Conservation (phyloP, 306 rosid genomes). For the Alnus rubra region DNA sequence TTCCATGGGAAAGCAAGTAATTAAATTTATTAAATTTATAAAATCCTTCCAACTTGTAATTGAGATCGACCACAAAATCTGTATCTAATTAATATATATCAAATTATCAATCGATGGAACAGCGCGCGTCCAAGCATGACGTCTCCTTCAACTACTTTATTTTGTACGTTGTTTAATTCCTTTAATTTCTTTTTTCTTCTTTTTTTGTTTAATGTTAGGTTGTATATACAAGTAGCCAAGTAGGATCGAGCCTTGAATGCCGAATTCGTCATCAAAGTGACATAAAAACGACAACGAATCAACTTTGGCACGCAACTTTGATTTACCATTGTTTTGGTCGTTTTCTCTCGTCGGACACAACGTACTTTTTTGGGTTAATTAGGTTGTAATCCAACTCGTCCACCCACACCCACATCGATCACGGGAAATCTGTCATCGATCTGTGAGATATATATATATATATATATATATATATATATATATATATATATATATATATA, state of each 20-base stretch:
- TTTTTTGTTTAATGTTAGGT: not conserved
- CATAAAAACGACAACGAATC: slow-evolving; percentile 45
- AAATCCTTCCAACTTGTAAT: slow-evolving; percentile 4
- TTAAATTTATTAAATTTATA: too few relatives aligned
- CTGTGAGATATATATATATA: too few relatives aligned
- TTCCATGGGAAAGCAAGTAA: not conserved
- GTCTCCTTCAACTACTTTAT: slow-evolving; percentile 21
- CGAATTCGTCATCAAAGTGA: too few relatives aligned
- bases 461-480: too few relatives aligned
- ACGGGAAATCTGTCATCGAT: too few relatives aligned
- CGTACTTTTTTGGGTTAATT: slow-evolving; percentile 34
- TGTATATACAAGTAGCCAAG: too few relatives aligned
- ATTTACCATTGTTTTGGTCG: slow-evolving; percentile 37
- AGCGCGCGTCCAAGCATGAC: slow-evolving; percentile 29
- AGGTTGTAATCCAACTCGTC: slow-evolving; percentile 44
- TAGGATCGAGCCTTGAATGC: too few relatives aligned
- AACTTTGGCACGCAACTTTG: slow-evolving; percentile 36
- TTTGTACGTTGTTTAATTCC: not conserved
- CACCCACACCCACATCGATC: slow-evolving; percentile 36
- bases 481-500: too few relatives aligned
- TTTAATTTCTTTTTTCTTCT: not conserved
- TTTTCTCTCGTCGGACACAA: slow-evolving; percentile 36
- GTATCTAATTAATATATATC: not conserved
- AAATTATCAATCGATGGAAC: not conserved
- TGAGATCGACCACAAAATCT: slow-evolving; percentile 22